Base-by-base conservation (phyloP, 495 filamentous ascomycete species). In the Lentithecium fluviatile region DNA sequence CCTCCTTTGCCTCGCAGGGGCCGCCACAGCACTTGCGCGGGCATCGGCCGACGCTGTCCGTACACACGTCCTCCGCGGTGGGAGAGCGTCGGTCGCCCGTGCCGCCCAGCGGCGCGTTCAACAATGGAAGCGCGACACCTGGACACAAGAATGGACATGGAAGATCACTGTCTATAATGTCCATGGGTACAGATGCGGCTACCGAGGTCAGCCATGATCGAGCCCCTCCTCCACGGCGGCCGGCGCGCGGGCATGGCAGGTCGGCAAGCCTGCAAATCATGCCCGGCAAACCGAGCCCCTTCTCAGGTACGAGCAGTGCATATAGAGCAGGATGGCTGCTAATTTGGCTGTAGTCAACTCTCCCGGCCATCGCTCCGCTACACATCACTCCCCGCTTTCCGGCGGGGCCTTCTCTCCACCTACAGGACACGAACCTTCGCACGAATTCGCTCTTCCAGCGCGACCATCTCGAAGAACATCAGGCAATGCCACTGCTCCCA, bases 131-230 rank as follows among this genome's bases (percentile, higher is more conserved):
- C 26, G 32, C 59, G 32, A 46, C 59, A 15, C 45, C 67, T 47
- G 67, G 66, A 15, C 77, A 83, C 51, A 81, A 77, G 61, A 85
- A 83, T 54, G 82, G 78, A 62, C 87, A 89, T 70, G 82, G 85
- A 60, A 75, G 93, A 70, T 96, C 93, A 0, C 82, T 98, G 29
- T 97, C 94, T n/a, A 97, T 98, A 62, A 83, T 97, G 20, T 97
- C 94, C 5, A 82, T 97, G 63, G 89, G 89, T 15, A 85, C 82
- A 48, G 84, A 85, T 53, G 82, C 87, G 52, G 72, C 71, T 25
- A 77, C 76, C 7, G 63, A 70, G 45, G 60, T 68, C 42, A 67
- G 70, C 53, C 75, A 77, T 69, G 64, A 72, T 65, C 58, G 79
- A 72, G 72, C 76, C 17, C 21, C 50, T 4, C 42, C 56, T 6